Evolutionary conservation across 257 asterid species (phyloP).

Genomic region (Primulina huaijiensis): DNA sequence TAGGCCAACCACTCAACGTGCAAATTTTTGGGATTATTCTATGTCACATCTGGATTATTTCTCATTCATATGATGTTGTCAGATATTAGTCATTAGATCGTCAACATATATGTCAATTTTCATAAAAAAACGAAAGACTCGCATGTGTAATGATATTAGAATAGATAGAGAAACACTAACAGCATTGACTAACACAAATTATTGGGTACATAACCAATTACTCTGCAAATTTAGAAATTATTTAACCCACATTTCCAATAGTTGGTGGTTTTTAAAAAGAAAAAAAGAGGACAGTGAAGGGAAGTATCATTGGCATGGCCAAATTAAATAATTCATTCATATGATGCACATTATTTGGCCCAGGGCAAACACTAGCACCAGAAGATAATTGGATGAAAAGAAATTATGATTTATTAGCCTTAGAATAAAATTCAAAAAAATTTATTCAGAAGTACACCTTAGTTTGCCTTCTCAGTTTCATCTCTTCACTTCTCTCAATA

Average conservation of each 20-base stretch:
- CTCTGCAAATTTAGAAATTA: not conserved
- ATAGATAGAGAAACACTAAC: too few species aligned
- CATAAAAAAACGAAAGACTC: too few species aligned
- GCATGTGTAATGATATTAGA: too few species aligned
- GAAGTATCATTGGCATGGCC: not conserved
- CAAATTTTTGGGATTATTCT: not conserved
- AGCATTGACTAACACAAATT: not conserved
- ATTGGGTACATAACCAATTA: not conserved
- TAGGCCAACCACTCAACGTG: not conserved
- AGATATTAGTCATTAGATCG: too few species aligned
- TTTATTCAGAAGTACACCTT: not conserved
- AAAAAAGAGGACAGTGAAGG: not conserved
- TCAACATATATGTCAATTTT: too few species aligned
- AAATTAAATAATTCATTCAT: not conserved
- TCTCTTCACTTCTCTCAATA: not conserved
- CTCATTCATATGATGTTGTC: too few species aligned
- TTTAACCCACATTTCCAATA: not conserved
- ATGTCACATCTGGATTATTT: too few species aligned
- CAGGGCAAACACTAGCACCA: not conserved
- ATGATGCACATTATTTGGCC: not conserved
- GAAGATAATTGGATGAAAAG: not conserved
- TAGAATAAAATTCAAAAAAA: too few species aligned
- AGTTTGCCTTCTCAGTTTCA: not conserved
- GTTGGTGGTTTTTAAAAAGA: not conserved
- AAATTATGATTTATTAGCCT: too few species aligned